These are phyloP conservation scores for Rutstroemia sp. DNA, from an alignment of 2,329 filamentous ascomycete genomes.

Conservation along the genomic window DNA sequence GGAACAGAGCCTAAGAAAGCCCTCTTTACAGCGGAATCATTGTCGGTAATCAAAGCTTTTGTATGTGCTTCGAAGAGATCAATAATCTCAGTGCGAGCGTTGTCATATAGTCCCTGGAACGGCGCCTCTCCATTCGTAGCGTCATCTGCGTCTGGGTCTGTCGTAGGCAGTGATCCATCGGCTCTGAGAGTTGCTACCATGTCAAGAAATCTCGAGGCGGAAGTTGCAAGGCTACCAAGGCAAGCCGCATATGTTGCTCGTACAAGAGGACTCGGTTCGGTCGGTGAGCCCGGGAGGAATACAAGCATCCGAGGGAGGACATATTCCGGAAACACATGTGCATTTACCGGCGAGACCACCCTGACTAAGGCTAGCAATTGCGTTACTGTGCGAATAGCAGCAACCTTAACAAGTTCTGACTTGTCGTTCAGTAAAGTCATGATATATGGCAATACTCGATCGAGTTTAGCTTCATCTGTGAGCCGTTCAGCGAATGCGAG, in stretches of 20 bases:
- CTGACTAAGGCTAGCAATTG: conserved; percentile 82
- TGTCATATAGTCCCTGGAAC: conserved; percentile 80
- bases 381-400: conserved; percentile 78
- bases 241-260: conserved; percentile 90
- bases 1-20: conserved; percentile 90
- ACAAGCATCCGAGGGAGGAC: conserved; percentile 56
- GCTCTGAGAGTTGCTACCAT: conserved; percentile 83
- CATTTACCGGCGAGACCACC: conserved; percentile 74
- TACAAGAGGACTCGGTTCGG: conserved; percentile 60
- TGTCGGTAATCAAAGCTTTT: conserved; percentile 82
- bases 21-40: conserved; percentile 75
- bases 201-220: conserved; percentile 78
- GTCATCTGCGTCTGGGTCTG: conserved; percentile 74
- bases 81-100: conserved; percentile 74
- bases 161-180: conserved; percentile 70
- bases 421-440: conserved; percentile 76
- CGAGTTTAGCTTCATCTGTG: conserved; percentile 92
- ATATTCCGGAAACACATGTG: conserved; percentile 62
- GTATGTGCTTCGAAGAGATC: conserved; percentile 82
- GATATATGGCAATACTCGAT: conserved; percentile 85
- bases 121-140: conserved; percentile 58
- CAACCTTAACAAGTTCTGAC: conserved; percentile 75
- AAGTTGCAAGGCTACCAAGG: conserved; percentile 79
- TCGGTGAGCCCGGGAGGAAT: conserved; percentile 45
- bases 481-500: conserved; percentile 85